Evolutionary conservation across 495 filamentous ascomycete genomes (phyloP), one percentile per base, ranked within the genome.

Genomic region (Neurospora sp.): DNA sequence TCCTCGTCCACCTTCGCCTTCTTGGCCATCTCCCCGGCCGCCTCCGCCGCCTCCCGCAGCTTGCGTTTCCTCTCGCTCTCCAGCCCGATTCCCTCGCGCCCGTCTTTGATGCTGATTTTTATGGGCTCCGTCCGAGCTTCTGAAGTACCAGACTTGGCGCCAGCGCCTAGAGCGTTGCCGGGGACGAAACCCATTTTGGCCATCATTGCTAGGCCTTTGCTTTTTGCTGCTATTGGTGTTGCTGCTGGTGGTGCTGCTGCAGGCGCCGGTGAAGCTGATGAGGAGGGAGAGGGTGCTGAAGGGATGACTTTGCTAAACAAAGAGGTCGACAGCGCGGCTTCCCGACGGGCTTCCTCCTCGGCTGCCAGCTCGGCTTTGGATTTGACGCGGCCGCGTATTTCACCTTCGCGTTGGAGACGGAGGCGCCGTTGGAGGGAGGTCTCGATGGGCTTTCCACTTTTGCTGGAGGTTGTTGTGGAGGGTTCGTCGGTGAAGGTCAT

Each of bases 191-290:
- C 96, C 85, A 99, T 91, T 81, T 91, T 94, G n/a, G 93, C 90
- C 95, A 99, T 96, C 94, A 99, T 97, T 73, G 92, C 86, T 72
- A 94, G 90, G 3, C 96, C 96, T 81, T 98, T 99, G 82, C 87
- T 91, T 71, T 85, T 37, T 66, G 20, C 3, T 62, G 54, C 2
- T 62, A 14, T 27, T 84, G 37, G 78, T 69, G 18, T 82, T 81
- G 42, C 2, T 16, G 23, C 0, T 8, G 20, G 31, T 14, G n/a
- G 12, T 40, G 12, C 11, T 31, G 54, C 14, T 31, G 1, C 27
- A 31, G 27, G 27, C 27, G 27, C 27, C 27, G 27, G 27, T 31
- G 27, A 31, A 31, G 27, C 27, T 66, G 23, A 31, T 18, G 54
- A 16, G 3, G 27, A 16, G 2, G 27, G 8, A 66, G 54, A 1